Evolutionary conservation across 2,329 filamentous ascomycete genomes (phyloP), one percentile per base, ranked within the genome.

Genomic region (Rhytidhysteron rufulum): DNA sequence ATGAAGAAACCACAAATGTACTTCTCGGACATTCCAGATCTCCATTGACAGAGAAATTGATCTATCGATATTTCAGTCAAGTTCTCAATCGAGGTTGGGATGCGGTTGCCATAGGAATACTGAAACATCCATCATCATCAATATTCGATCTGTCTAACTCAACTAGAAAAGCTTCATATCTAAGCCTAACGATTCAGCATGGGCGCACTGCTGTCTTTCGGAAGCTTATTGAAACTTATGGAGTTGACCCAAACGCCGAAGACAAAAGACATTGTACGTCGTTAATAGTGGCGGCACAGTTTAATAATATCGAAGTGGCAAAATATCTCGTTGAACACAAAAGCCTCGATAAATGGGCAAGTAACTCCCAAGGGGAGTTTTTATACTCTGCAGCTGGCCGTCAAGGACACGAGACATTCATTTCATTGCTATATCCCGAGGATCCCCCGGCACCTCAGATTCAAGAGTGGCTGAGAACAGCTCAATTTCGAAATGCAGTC

Each of bases 401-500:
- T 5, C 19, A 29, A 16, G 34, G 34, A 4, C 21, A 37, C 10
- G 34, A 37, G 21, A 16, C 5, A 7, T 37, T 37, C n/a, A 37
- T 37, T 16, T 16, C 25, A 10, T 37, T 17, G 4, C 4, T 37
- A 10, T 37, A 25, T 17, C 20, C 11, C 21, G 34, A 37, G 21
- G 21, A 27, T n/a, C 11, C 13, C n/a, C 19, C 5, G 10, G 34
- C n/a, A 15, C 34, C 20, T 25, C 11, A 37, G 10, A 16, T 37
- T 18, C 34, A 24, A 7, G 13, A 24, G 29, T 37, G 34, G 34
- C 21, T 37, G 16, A n/a, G 34, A 16, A 25, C 34, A 16, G 34
- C 34, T 9, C 34, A 37, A 16, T 25, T 37, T 17, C 34, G 20
- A 5, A 29, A 29, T 17, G 34, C 34, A 5, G 20, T 18, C 13